A percentile compares a stretch with the other conserved stretches of the same genome.
phyloP scores from a whole-genome alignment of 177 flowering plant genomes.

The Vitis hybrid region DNA sequence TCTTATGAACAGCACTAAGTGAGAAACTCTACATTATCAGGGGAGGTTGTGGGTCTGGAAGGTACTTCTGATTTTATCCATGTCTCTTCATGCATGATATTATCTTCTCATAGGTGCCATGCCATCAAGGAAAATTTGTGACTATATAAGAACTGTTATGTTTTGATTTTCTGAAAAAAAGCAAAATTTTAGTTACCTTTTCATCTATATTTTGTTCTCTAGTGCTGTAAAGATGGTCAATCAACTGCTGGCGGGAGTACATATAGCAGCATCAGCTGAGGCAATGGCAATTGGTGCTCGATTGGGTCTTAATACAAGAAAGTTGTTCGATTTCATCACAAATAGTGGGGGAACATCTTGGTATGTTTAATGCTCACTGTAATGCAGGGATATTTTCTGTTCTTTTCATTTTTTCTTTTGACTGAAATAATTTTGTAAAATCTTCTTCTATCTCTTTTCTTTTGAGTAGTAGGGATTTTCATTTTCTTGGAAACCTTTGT shows the following conservation, averaged over 20 bases:
- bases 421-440: no score
- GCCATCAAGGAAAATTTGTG: background rate
- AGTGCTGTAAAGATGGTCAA: constrained; percentile 97
- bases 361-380: constrained; percentile 36
- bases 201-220: constrained; percentile 13
- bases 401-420: background rate
- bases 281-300: constrained; percentile 98
- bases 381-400: background rate
- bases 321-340: constrained; percentile 69
- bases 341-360: constrained; percentile 79
- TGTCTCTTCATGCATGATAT: background rate
- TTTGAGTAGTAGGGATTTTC: no score
- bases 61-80: constrained; percentile 41
- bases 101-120: background rate
- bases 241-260: constrained; percentile 99
- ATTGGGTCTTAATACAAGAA: constrained; percentile 78
- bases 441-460: no score
- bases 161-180: background rate
- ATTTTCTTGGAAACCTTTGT: no score
- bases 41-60: constrained; percentile 98
- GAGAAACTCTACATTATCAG: constrained; percentile 90
- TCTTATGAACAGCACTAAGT: constrained; percentile 67
- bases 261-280: constrained; percentile 96
- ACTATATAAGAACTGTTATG: background rate
- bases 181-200: background rate